Percentiles rank a stretch among this genome's conserved stretches.
Evolutionary conservation across 2,329 filamentous ascomycete genomes (phyloP).

Genomic region (Neoarthrinium moseri): DNA sequence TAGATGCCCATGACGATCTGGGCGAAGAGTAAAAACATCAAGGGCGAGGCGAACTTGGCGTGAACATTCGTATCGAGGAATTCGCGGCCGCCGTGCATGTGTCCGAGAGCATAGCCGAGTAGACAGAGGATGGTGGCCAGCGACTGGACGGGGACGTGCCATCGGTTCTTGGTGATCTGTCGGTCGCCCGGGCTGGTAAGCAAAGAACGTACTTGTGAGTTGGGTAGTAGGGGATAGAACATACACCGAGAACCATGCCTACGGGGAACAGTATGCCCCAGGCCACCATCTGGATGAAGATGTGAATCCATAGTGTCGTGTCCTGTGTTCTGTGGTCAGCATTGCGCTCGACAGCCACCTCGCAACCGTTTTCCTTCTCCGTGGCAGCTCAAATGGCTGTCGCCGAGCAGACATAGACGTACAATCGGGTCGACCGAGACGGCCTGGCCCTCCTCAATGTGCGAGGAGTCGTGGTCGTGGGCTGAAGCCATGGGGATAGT

Average conservation of each 20-base stretch:
- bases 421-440: constrained; percentile 74
- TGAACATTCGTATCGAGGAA: constrained; percentile 78
- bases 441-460: constrained; percentile 67
- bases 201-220: background rate
- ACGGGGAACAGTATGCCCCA: constrained; percentile 92
- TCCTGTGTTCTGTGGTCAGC: constrained; percentile 49
- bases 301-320: constrained; percentile 88
- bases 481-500: constrained; percentile 24
- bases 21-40: constrained; percentile 75
- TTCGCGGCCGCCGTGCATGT: constrained; percentile 84
- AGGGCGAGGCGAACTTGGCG: constrained; percentile 71
- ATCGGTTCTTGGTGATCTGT: constrained; percentile 84
- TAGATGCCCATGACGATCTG: constrained; percentile 85
- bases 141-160: constrained; percentile 89
- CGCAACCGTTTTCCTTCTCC: too few relatives aligned
- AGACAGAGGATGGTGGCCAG: constrained; percentile 73
- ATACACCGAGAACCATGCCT: constrained; percentile 91
- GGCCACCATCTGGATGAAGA: constrained; percentile 79
- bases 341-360: too few relatives aligned
- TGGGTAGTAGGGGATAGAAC: constrained; percentile 31
- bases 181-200: constrained; percentile 7
- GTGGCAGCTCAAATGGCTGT: too few relatives aligned
- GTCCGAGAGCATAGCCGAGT: constrained; percentile 86
- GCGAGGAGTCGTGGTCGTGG: constrained; percentile 51
- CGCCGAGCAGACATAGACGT: too few relatives aligned